phyloP scores from a whole-genome alignment of 352 stramenopile genomes.

The Globisporangium spiculum region DNA sequence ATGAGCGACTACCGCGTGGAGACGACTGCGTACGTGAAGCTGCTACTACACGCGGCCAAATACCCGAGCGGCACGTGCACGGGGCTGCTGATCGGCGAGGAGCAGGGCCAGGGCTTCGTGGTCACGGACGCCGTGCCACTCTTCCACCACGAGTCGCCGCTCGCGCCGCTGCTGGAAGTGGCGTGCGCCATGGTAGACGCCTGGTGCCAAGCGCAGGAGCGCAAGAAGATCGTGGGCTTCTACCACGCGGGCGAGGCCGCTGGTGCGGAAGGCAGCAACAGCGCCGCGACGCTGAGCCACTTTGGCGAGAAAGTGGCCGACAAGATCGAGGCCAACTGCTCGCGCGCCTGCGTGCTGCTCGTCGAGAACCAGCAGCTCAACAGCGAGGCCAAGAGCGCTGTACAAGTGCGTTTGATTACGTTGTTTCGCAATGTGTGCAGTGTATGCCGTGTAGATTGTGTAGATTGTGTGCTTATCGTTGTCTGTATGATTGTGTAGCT shows the following conservation, averaged over 20 bases:
- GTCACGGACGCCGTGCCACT: slow-evolving; percentile 68
- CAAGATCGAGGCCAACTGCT: slow-evolving; percentile 61
- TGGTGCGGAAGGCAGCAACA: slow-evolving; percentile 20
- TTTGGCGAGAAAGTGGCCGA: slow-evolving; percentile 68
- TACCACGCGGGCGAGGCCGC: slow-evolving; percentile 48
- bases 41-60: slow-evolving; percentile 72
- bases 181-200: slow-evolving; percentile 69
- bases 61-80: slow-evolving; percentile 40
- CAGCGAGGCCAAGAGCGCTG: slow-evolving; percentile 43
- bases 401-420: slow-evolving; percentile 31
- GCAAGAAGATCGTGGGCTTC: slow-evolving; percentile 62
- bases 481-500: slow-evolving; percentile 24
- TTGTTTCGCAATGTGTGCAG: background rate
- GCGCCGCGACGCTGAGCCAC: slow-evolving; percentile 35
- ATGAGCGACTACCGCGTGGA: slow-evolving; percentile 70
- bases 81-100: slow-evolving; percentile 59
- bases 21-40: slow-evolving; percentile 67
- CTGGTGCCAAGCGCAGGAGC: slow-evolving; percentile 37
- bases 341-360: slow-evolving; percentile 67
- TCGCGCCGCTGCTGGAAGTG: slow-evolving; percentile 62
- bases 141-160: slow-evolving; percentile 73
- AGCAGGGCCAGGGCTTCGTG: slow-evolving; percentile 40
- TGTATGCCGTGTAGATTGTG: background rate
- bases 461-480: background rate
- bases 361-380: slow-evolving; percentile 62